Evolutionary conservation across 116 monocot genomes (phyloP).

Genomic region (Posidonia oceanica): DNA sequence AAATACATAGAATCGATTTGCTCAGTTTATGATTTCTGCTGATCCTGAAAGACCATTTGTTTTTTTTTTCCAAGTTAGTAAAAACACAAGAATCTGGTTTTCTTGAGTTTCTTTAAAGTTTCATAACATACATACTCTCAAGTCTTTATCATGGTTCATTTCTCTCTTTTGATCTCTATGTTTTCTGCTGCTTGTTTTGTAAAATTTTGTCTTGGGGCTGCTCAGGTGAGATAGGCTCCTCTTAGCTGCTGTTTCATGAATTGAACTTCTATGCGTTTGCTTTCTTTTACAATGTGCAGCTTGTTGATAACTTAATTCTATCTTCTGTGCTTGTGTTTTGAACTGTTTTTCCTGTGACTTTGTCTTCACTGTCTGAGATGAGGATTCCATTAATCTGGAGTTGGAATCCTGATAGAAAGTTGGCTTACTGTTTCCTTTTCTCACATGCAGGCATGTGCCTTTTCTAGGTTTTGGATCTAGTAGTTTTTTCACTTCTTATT

Average conservation of each 20-base stretch:
- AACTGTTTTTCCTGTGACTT: background rate
- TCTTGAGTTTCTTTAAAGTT: background rate
- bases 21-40: background rate
- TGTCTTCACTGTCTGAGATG: background rate
- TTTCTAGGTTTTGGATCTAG: background rate
- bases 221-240: background rate
- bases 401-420: background rate
- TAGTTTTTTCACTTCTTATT: background rate
- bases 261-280: background rate
- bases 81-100: background rate
- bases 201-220: background rate
- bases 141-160: background rate
- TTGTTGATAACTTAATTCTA: background rate
- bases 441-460: constrained; percentile 5
- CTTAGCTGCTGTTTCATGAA: background rate
- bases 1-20: background rate
- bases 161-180: background rate
- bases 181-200: background rate
- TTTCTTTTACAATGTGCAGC: background rate
- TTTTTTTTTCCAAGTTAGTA: background rate
- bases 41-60: background rate
- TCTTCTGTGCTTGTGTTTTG: background rate
- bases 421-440: background rate
- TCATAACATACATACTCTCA: no score
- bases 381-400: background rate